A percentile compares a stretch with the other conserved stretches of the same genome.
phyloP scores from a whole-genome alignment of 805 yeast species.

The Millerozyma miso region DNA sequence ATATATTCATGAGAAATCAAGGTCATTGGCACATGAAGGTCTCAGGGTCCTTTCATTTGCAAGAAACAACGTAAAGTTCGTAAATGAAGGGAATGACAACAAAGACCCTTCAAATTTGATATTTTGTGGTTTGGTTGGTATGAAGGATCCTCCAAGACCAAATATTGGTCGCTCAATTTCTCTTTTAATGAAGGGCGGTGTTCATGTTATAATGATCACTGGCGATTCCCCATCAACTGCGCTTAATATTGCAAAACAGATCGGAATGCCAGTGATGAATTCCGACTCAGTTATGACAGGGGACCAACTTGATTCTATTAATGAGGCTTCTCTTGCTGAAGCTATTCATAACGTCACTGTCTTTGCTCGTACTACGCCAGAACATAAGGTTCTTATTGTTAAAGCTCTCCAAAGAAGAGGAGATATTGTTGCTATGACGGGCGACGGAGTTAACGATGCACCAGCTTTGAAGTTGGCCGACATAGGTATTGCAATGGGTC shows the following conservation, averaged over 20 bases:
- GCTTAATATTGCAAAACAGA: constrained; percentile 74
- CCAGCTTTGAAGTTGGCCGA: constrained; percentile 97
- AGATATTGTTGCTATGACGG: constrained; percentile 94
- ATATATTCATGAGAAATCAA: constrained; percentile 54
- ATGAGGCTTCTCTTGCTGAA: constrained; percentile 66
- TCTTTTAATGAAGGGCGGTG: constrained; percentile 83
- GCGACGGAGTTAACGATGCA: constrained; percentile 87
- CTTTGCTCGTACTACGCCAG: constrained; percentile 94
- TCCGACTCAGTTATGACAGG: constrained; percentile 77
- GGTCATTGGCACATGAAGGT: constrained; percentile 72
- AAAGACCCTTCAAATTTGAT: constrained; percentile 55
- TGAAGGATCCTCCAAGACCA: constrained; percentile 98
- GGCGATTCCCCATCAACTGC: constrained; percentile 93
- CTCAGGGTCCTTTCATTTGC: constrained; percentile 84
- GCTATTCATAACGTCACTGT: constrained; percentile 81
- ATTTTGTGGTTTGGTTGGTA: constrained; percentile 86
- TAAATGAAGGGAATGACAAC: constrained; percentile 24
- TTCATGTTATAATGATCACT: constrained; percentile 96
- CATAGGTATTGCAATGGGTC: constrained; percentile 92
- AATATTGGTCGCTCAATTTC: constrained; percentile 74
- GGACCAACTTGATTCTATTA: constrained; percentile 69
- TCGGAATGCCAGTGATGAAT: constrained; percentile 78
- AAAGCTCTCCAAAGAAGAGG: constrained; percentile 87
- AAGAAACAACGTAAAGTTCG: constrained; percentile 35
- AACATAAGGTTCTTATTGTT: constrained; percentile 86